phyloP scores from a whole-genome alignment of 1,139 yeast species.

The Kodamaea derodonti region DNA sequence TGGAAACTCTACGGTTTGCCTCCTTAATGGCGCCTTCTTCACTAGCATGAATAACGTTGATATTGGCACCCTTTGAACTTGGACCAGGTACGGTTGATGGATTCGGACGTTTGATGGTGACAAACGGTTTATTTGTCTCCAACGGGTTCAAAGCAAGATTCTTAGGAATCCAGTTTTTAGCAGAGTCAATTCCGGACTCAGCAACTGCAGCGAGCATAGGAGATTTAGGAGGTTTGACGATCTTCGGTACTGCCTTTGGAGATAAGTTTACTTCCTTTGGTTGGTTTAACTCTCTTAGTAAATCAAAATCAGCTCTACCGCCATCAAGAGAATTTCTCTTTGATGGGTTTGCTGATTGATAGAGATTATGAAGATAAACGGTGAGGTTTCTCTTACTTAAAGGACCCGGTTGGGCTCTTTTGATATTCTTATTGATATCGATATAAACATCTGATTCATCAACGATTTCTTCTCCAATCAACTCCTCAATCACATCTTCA shows the following conservation, averaged over 20 bases:
- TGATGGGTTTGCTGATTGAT: constrained; percentile 35
- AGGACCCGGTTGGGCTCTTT: constrained; percentile 83
- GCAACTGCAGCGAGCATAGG: constrained; percentile 3
- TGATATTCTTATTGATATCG: constrained; percentile 84
- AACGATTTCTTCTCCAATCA: constrained; percentile 95
- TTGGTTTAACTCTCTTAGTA: constrained; percentile 6
- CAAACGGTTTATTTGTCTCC: constrained; percentile 65
- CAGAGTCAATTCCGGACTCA: constrained; percentile 13
- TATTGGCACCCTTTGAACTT: constrained; percentile 12
- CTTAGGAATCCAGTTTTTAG: constrained; percentile 45
- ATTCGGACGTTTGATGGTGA: constrained; percentile 60
- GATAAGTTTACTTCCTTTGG: background rate
- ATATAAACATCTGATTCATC: constrained; percentile 96
- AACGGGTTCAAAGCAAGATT: constrained; percentile 84
- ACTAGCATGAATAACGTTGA: constrained; percentile 43
- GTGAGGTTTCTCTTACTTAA: constrained; percentile 69
- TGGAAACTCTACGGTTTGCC: constrained; percentile 19
- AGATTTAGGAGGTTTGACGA: background rate
- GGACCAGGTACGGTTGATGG: constrained; percentile 22
- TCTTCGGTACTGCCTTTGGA: constrained; percentile 5
- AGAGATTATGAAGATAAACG: constrained; percentile 60
- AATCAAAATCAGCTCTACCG: constrained; percentile 7
- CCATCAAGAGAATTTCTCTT: constrained; percentile 39
- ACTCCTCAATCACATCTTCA: constrained; percentile 95
- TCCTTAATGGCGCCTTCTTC: constrained; percentile 50